Evolutionary conservation across 2,329 filamentous ascomycete genomes (phyloP), one percentile per base, ranked within the genome.

Genomic region (Fusarium citri): DNA sequence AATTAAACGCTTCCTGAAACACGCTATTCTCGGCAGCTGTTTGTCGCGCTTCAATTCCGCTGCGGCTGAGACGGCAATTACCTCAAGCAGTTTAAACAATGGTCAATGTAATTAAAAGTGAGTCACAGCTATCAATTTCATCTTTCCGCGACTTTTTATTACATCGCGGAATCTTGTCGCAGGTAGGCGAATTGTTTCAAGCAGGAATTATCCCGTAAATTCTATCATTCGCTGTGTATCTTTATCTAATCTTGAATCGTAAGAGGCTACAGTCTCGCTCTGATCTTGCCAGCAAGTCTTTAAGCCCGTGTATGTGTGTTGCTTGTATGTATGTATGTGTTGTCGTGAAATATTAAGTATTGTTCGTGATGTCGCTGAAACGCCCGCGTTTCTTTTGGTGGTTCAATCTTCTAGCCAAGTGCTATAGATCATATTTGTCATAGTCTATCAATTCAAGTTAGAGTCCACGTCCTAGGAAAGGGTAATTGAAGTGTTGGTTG

Each of bases 1-100:
- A n/a, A 37, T 37, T 37, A 37, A 37, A n/a, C 34, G 34, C 34
- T 37, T 37, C 53, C 42, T 68, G 65, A 68, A n/a, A 68, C 65
- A 8, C 56, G 42, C 56, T 62, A 60, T 18, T 28, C 20, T 14
- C 34, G 18, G 34, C 11, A 57, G n/a, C 11, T 20, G 6, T 25
- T 6, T 14, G 20, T 37, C 30, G 34, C 34, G 26, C 42, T 30
- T 28, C 23, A 23, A 40, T 64, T 64, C 60, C 59, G 59, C 59
- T 64, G 60, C 60, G 60, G 60, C 60, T 64, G 60, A 64, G 58
- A 43, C 49, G 59, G 60, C 49, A 16, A 62, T 57, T 64, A 8
- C 60, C 42, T 56, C 22, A 48, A 46, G 22, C 9, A 51, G 61
- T 45, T 53, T 59, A 65, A 69, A 22, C 47, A 28, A 23, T 53